phyloP scores from a whole-genome alignment of 2,329 filamentous ascomycete genomes.

The Dryadomyces sulphureus region DNA sequence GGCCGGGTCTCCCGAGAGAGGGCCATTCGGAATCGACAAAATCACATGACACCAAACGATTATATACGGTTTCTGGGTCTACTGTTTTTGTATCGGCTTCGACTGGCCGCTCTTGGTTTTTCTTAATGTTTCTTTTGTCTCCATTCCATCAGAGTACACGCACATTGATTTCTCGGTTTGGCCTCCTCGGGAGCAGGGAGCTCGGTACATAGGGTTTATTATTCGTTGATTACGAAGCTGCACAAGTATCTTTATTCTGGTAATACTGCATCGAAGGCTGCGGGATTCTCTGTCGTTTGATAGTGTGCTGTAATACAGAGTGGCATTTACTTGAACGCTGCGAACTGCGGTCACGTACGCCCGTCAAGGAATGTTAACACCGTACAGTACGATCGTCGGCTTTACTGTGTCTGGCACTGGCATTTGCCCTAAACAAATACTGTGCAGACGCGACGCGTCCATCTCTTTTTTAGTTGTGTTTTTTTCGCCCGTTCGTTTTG shows the following conservation, averaged over 20 bases:
- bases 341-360: no score
- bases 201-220: constrained; percentile 12
- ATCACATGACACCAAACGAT: constrained; percentile 1
- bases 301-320: background rate
- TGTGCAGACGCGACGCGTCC: no score
- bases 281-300: background rate
- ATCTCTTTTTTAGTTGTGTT: no score
- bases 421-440: no score
- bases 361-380: no score
- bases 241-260: constrained; percentile 20
- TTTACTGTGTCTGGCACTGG: no score
- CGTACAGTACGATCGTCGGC: no score
- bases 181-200: constrained; percentile 1
- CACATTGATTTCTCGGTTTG: constrained; percentile 10
- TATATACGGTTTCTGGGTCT: background rate
- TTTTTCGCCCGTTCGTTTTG: no score
- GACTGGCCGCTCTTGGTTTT: background rate
- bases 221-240: constrained; percentile 13
- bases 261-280: constrained; percentile 29
- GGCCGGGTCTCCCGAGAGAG: background rate
- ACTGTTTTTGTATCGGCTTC: background rate
- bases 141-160: constrained; percentile 16
- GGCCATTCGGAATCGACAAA: background rate
- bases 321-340: constrained; percentile 5
- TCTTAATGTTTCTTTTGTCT: constrained; percentile 2